These are phyloP conservation scores for Erythrophleum ivorense DNA, from an alignment of 331 rosid genomes.

Conservation along the genomic window DNA sequence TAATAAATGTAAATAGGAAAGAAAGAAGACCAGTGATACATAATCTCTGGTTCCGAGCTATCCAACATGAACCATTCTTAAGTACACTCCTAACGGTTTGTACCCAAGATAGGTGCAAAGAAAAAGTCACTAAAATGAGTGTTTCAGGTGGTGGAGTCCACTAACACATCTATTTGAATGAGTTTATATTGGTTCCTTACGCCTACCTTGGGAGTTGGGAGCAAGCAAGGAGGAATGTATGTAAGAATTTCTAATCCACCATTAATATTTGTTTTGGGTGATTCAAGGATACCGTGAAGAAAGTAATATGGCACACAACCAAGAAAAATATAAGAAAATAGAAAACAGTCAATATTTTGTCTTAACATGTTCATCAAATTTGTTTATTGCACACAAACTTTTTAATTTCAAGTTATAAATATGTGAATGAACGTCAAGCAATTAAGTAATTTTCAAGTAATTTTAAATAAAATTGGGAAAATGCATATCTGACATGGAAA, in stretches of 20 bases:
- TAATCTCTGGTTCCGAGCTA: neutral
- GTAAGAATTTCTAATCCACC: neutral
- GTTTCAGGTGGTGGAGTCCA: neutral
- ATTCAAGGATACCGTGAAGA: neutral
- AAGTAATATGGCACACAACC: neutral
- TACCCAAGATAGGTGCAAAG: neutral
- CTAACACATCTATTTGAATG: neutral
- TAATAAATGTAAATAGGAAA: neutral
- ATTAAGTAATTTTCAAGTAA: too few species aligned
- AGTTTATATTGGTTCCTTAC: neutral
- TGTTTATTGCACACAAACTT: neutral
- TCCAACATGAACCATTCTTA: neutral
- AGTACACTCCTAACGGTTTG: neutral
- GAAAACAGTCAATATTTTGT: constrained; percentile 3
- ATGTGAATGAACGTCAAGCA: constrained; percentile 4
- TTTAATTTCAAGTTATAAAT: neutral
- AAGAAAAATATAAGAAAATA: neutral
- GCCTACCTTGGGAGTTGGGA: neutral
- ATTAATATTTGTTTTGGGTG: neutral
- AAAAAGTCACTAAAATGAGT: neutral
- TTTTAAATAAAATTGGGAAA: neutral
- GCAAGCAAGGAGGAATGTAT: neutral
- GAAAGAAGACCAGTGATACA: neutral
- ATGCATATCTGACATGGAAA: neutral
- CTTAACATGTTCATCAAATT: neutral